Evolutionary conservation across 2,329 filamentous ascomycete genomes (phyloP), one percentile per base, ranked within the genome.

Genomic region (Colletotrichum sublineola): DNA sequence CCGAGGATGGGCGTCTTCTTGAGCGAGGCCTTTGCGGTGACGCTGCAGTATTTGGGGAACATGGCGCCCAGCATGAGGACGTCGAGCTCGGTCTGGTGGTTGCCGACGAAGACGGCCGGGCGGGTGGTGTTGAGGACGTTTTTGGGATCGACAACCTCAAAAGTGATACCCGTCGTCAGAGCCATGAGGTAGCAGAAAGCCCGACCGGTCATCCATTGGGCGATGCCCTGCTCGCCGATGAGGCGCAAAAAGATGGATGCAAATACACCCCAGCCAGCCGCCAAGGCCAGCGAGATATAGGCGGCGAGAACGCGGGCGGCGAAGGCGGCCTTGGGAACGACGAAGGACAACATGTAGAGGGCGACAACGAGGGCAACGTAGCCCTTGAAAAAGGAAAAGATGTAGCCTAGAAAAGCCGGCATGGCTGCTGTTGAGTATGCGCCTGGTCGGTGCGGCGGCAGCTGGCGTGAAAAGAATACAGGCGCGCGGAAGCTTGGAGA

Each of bases 31-130:
- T 99, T 99, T 58, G 96, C 95, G 33, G 96, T 98, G 72, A 99
- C 93, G 78, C 92, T 95, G 86, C 93, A 97, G 86, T 97, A 95
- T 78, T 90, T 91, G 60, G 96, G 96, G 84, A 98, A 98, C 78
- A 97, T 90, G 82, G 88, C 86, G 74, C 95, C 96, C 38, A 99
- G 89, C 90, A 98, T 93, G 72, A 97, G 88, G 52, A 99, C 93
- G 80, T 99, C 96, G 76, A 99, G 90, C 84, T 98, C 96, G 31
- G 93, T 94, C 87, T 99, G 96, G 84, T 99, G 96, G 83, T 98
- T 98, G 52, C 93, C 93, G 76, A 99, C 87, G 79, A 99, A 95
- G 69, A 99, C 93, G 69, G 94, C 95, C 0, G 96, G 96, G 63
- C 96, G 90, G 38, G 86, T 86, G 12, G 86, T 91, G 58, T 84